phyloP scores from a whole-genome alignment of 202 grass and related monocot genomes.

The Schoenoplectus tabernaemontani region DNA sequence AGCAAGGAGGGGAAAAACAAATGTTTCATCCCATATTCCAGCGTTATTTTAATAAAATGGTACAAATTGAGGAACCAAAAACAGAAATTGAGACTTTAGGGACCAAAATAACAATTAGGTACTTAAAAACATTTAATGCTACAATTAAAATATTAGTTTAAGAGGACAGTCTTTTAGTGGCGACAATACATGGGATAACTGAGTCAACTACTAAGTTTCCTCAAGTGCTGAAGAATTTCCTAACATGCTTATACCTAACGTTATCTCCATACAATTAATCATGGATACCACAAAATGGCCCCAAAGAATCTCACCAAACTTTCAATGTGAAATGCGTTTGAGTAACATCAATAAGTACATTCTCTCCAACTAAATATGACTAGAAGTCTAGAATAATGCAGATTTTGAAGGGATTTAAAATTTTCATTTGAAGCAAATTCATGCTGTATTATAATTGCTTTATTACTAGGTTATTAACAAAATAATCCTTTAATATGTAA shows the following conservation, averaged over 20 bases:
- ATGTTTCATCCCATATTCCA: neutral
- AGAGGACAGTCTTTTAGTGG: neutral
- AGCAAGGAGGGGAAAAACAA: neutral
- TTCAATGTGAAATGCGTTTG: neutral
- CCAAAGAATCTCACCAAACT: neutral
- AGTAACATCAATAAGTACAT: neutral
- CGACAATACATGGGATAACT: neutral
- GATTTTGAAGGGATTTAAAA: neutral
- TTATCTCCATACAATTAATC: neutral
- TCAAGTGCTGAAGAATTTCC: slow-evolving; percentile 12
- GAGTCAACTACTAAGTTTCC: neutral
- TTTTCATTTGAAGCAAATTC: neutral
- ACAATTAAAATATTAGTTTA: neutral
- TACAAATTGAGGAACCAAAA: neutral
- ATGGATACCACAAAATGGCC: neutral
- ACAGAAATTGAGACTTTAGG: neutral
- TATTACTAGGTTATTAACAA: neutral
- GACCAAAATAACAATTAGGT: neutral
- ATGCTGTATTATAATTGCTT: neutral
- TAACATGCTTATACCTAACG: slow-evolving; percentile 14
- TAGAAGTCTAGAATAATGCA: neutral
- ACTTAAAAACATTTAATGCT: neutral
- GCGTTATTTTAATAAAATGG: neutral
- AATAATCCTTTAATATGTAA: neutral
- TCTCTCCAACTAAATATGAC: neutral